Evolutionary conservation across 495 filamentous ascomycete genomes (phyloP), one percentile per base, ranked within the genome.

Genomic region (Oleoguttula mirabilis): DNA sequence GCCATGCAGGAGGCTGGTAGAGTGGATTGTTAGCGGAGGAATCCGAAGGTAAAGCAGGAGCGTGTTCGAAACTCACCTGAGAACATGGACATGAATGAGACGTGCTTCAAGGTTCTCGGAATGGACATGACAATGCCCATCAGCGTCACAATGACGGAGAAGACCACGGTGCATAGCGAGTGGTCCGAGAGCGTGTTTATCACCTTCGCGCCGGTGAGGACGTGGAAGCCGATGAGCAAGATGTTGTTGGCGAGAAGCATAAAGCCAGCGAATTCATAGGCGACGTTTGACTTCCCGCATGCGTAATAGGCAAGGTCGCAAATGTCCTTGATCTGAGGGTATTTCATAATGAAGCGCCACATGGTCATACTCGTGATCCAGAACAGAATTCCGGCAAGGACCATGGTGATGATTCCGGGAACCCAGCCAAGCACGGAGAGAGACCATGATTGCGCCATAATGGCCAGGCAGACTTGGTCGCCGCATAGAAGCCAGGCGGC

Each of bases 191-290:
- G 81, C n/a, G 84, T 88, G 62, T 92, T 88, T 32, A 92, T 66
- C 42, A 85, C 88, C 43, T 82, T 73, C 20, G 83, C 76, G 24
- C 80, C 82, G 3, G 80, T 74, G 17, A 88, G 69, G 48, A 82
- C 77, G 50, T 88, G 83, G 40, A 90, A 68, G 25, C 72, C 84
- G 72, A 79, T 75, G 45, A 88, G 82, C 59, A 88, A 85, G 6
- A 82, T 92, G 49, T 92, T 92, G 67, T 92, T 92, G 43, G 87
- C 57, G 16, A 92, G 60, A 57, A 92, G 88, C 84, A 90, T 88
- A 48, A 80, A 63, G 2, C 82, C 84, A 0, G 84, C 88, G 22
- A 73, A 67, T 59, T 79, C 88, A 80, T 82, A 92, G 0, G 76
- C 84, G 66, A 76, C 75, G 47, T 70, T 73, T 54, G 80, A 76